phyloP scores from a whole-genome alignment of 139 green algal species.

The Eudorina sp. region DNA sequence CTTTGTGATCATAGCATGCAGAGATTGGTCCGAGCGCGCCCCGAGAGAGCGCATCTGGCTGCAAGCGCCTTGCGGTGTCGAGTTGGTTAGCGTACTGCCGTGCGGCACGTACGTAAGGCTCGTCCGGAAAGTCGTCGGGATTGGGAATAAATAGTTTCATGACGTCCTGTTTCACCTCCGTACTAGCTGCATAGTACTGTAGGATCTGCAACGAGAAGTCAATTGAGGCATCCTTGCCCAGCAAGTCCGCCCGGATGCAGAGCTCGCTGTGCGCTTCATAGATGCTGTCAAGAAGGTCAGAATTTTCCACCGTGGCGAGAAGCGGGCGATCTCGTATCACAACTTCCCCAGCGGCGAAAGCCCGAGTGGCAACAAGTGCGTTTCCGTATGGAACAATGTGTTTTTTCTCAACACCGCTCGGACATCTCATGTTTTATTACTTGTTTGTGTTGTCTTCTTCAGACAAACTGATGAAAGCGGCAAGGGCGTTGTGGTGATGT shows the following conservation, averaged over 20 bases:
- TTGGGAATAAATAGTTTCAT: slow-evolving; percentile 1
- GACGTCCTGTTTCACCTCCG: neutral
- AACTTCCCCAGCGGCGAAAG: neutral
- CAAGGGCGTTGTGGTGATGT: no score
- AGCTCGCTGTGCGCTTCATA: slow-evolving; percentile 12
- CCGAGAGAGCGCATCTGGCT: neutral
- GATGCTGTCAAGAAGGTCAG: neutral
- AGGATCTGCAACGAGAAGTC: slow-evolving; percentile 31
- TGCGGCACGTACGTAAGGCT: slow-evolving; percentile 23
- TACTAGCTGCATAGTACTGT: neutral
- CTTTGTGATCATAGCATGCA: neutral
- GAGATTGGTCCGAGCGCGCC: neutral
- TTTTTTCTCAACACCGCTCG: neutral
- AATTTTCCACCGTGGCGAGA: neutral
- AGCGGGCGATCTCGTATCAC: neutral
- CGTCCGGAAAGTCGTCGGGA: neutral
- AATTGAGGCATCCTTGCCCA: slow-evolving; percentile 33
- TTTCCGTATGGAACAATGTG: slow-evolving; percentile 10
- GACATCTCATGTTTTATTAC: no score
- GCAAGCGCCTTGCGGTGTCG: no score
- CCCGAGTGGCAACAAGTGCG: neutral
- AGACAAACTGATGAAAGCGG: no score
- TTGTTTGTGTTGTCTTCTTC: no score
- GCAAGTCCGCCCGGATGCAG: slow-evolving; percentile 24
- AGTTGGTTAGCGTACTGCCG: slow-evolving; percentile 19